These are phyloP conservation scores for Ophiostoma australiae DNA, from an alignment of 2,329 filamentous ascomycete species.

Conservation along the genomic window DNA sequence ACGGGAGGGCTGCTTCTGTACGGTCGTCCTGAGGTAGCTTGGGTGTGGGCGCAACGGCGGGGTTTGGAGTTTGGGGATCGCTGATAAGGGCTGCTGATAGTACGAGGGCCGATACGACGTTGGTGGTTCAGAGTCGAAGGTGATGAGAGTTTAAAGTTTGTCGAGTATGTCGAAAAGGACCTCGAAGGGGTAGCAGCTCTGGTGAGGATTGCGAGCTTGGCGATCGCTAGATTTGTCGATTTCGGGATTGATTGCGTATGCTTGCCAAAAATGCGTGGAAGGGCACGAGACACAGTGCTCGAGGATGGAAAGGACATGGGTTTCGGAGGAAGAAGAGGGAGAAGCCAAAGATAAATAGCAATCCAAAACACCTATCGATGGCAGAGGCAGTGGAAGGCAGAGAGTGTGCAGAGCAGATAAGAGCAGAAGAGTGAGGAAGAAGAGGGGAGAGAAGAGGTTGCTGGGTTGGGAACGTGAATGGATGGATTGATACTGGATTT, in stretches of 20 bases:
- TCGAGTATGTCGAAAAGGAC: neutral
- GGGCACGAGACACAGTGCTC: constrained; percentile 19
- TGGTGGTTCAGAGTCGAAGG: neutral
- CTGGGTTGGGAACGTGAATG: neutral
- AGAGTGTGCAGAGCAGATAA: neutral
- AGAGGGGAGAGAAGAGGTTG: neutral
- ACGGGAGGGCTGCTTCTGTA: constrained; percentile 20
- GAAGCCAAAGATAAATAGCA: neutral
- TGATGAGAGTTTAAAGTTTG: neutral
- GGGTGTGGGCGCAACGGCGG: constrained; percentile 11
- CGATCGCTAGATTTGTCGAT: neutral
- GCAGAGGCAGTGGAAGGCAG: neutral
- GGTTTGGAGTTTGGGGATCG: neutral
- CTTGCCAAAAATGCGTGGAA: neutral
- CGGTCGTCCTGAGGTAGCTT: neutral
- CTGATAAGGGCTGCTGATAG: neutral
- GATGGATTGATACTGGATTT: constrained; percentile 9
- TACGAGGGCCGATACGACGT: neutral
- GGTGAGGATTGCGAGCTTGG: neutral
- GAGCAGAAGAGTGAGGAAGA: neutral
- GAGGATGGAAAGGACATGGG: constrained; percentile 15
- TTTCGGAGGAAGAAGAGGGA: neutral
- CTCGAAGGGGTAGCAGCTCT: neutral
- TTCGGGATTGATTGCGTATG: constrained; percentile 8
- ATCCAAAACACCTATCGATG: neutral